Evolutionary conservation across 192 early-diverging fungal species (phyloP), one percentile per base, ranked within the genome.

Genomic region (Gaertneriomyces semiglobifer): DNA sequence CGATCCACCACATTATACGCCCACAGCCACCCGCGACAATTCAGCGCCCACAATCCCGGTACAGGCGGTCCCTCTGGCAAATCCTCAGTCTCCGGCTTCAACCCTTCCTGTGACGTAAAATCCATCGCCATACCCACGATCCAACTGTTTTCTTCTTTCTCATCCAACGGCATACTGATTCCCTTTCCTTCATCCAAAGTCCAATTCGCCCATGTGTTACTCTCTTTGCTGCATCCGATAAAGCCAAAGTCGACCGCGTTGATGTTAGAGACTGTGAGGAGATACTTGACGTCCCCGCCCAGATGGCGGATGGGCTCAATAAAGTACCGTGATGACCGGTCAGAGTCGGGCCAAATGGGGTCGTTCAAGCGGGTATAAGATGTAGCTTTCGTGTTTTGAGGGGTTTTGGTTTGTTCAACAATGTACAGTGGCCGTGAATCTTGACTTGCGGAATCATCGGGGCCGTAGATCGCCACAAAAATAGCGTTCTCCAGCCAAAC

Each of bases 91-190:
- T 79, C 48, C 0, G 87, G 79, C 11, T 80, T 76, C 18, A 92
- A 54, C 5, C 63, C 63, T 7, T 79, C 80, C n/a, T 72, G 77
- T 38, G 78, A 74, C 19, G 89, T 85, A 58, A 88, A 85, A 76
- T 95, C 93, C 46, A 93, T 33, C 9, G 84, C 91, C 51, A 88
- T 60, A 4, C 93, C 93, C 0, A 93, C 53, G 5, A 88, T 82
- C 41, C 72, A 76, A 5, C 87, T 86, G 58, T 93, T 90, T 1
- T 74, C 48, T n/a, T 84, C 81, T 7, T 73, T 58, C 41, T 65
- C 53, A 41, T 82, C 68, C 14, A 90, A 51, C 11, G 92, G 90
- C 57, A 92, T 72, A 14, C 68, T 73, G 5, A 84, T 77, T 46
- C 79, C 69, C 7, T 48, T 47, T 9, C 74, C 71, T 25, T 89